Percentiles rank a stretch among this genome's conserved stretches.
Evolutionary conservation across 306 rosid genomes (phyloP).

Genomic region (Echinosophora koreensis): DNA sequence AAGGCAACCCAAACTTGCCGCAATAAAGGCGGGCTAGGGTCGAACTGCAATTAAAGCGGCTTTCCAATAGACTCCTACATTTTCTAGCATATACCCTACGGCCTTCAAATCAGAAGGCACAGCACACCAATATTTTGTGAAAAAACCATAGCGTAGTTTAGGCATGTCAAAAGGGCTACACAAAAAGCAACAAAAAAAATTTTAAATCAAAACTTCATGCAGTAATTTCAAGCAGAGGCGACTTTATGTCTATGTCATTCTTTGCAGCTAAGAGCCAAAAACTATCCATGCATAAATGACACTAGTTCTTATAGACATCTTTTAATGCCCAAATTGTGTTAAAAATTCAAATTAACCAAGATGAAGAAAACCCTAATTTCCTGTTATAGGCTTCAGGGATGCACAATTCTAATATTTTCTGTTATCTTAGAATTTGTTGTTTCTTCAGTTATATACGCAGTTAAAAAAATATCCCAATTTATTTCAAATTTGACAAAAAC

Average conservation of each 20-base stretch:
- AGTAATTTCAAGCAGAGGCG: not conserved
- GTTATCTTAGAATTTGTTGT: not conserved
- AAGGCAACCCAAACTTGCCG: too few species aligned
- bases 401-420: not conserved
- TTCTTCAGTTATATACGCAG: slow-evolving; percentile 1
- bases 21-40: too few species aligned
- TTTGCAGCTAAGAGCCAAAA: not conserved
- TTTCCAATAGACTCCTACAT: not conserved
- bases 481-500: not conserved
- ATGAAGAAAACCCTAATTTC: not conserved
- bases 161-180: not conserved
- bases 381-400: not conserved
- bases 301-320: slow-evolving; percentile 9
- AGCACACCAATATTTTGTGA: not conserved
- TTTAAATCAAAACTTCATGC: not conserved
- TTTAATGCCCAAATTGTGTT: not conserved
- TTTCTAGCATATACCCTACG: not conserved
- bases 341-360: not conserved
- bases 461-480: not conserved
- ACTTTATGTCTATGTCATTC: not conserved
- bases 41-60: too few species aligned
- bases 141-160: not conserved
- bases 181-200: not conserved
- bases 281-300: not conserved
- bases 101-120: not conserved